These are phyloP conservation scores for Neoscytalidium dimidiatum DNA, from an alignment of 2,329 filamentous ascomycete genomes.

Conservation along the genomic window DNA sequence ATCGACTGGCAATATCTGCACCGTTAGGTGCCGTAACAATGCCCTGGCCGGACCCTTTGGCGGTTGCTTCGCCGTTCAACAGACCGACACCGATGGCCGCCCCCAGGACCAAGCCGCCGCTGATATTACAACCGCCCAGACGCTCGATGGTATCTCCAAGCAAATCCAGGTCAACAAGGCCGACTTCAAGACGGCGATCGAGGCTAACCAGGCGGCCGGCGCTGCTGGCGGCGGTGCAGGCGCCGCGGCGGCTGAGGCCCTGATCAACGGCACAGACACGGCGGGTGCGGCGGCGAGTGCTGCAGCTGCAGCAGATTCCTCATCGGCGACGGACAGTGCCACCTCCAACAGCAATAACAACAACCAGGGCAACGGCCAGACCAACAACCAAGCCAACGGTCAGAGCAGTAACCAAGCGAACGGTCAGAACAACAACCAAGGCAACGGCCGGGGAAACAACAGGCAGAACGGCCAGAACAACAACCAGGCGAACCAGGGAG, in stretches of 20 bases:
- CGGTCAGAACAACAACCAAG: background rate
- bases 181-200: conserved; percentile 52
- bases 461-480: conserved; percentile 18
- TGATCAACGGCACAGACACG: conserved; percentile 41
- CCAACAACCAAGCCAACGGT: conserved; percentile 20
- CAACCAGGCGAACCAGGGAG: conserved; percentile 15
- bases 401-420: conserved; percentile 7
- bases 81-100: conserved; percentile 47
- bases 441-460: conserved; percentile 19
- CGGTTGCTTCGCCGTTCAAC: conserved; percentile 61
- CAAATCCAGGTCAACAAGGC: conserved; percentile 55
- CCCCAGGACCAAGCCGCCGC: conserved; percentile 26
- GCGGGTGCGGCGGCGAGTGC: conserved; percentile 23
- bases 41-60: conserved; percentile 60
- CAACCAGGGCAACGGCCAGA: conserved; percentile 23
- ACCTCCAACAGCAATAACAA: conserved; percentile 21
- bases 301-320: conserved; percentile 9
- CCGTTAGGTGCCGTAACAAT: conserved; percentile 61
- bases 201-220: conserved; percentile 49
- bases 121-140: conserved; percentile 50
- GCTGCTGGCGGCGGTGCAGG: conserved; percentile 32
- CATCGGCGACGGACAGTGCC: conserved; percentile 2
- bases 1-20: conserved; percentile 60
- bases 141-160: conserved; percentile 46
- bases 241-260: conserved; percentile 39